Evolutionary conservation across 345 rosid genomes (phyloP).

Genomic region (Populus simonii): DNA sequence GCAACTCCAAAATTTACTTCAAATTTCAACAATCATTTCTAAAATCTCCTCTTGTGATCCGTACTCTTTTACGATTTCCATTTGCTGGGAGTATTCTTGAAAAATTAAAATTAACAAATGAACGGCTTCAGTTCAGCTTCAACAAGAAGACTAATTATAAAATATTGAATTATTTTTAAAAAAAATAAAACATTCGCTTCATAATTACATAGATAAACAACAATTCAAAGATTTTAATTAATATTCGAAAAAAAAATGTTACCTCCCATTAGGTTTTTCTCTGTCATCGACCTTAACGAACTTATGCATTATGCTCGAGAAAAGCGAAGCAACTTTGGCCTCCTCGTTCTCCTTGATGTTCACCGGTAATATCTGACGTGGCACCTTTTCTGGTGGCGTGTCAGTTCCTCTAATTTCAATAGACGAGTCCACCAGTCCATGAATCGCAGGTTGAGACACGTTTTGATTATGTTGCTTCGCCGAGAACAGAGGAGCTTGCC

Average conservation of each 20-base stretch:
- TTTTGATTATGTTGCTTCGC: slow-evolving; percentile 23
- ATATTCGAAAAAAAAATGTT: neutral
- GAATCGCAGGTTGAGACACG: slow-evolving; percentile 14
- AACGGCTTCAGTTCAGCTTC: too few species aligned
- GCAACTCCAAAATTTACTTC: too few species aligned
- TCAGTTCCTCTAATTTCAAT: slow-evolving; percentile 62
- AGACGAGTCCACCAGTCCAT: slow-evolving; percentile 25
- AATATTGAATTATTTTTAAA: too few species aligned
- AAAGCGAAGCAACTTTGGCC: slow-evolving; percentile 48
- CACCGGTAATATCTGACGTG: slow-evolving; percentile 59
- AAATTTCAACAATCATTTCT: too few species aligned
- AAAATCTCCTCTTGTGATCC: too few species aligned
- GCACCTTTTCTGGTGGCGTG: slow-evolving; percentile 92
- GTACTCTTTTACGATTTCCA: too few species aligned
- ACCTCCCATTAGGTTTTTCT: slow-evolving; percentile 46
- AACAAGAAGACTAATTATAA: too few species aligned
- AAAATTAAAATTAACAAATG: too few species aligned
- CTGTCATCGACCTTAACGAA: slow-evolving; percentile 57
- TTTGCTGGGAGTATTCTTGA: too few species aligned
- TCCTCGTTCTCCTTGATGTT: slow-evolving; percentile 27
- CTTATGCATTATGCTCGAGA: slow-evolving; percentile 85
- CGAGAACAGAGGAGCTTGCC: slow-evolving; percentile 19
- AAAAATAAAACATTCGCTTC: too few species aligned
- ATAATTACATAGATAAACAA: too few species aligned
- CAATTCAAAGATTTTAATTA: too few species aligned